A percentile compares a stretch with the other conserved stretches of the same genome.
These are phyloP conservation scores for Fusarium staphyleae DNA, from an alignment of 2,329 filamentous ascomycete species.

Conservation along the genomic window DNA sequence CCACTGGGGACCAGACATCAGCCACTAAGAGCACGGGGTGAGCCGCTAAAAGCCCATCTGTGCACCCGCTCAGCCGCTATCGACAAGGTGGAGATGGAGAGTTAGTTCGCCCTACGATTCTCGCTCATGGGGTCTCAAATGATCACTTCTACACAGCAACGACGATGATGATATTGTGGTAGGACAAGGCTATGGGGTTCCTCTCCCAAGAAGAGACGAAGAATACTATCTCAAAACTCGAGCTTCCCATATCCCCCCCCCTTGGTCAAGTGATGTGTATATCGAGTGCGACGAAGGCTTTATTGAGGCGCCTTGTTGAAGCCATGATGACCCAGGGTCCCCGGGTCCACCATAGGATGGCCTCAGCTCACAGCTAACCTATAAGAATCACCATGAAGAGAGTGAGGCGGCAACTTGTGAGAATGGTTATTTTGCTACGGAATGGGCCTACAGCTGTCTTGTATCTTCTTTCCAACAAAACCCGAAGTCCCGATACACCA, in stretches of 20 bases:
- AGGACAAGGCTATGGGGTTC: background rate
- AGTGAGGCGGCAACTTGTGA: conserved; percentile 32
- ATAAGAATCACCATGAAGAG: conserved; percentile 10
- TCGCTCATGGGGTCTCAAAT: conserved; percentile 25
- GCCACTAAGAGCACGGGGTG: conserved; percentile 13
- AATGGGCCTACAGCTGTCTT: conserved; percentile 8
- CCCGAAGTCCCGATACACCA: background rate
- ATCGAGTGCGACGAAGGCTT: background rate
- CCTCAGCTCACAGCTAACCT: conserved; percentile 3
- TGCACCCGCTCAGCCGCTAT: conserved; percentile 18
- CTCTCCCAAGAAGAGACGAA: conserved; percentile 1
- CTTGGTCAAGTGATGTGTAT: too few relatives aligned
- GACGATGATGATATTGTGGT: conserved; percentile 1
- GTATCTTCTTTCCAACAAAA: background rate
- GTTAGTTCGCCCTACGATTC: conserved; percentile 37
- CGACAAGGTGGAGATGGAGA: conserved; percentile 29
- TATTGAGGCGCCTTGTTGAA: conserved; percentile 9
- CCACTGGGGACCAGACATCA: conserved; percentile 18
- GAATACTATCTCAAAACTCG: background rate
- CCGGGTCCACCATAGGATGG: background rate
- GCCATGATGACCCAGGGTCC: background rate
- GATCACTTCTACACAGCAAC: background rate
- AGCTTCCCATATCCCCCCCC: too few relatives aligned
- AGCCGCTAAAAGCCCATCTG: conserved; percentile 8
- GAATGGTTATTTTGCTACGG: conserved; percentile 21